Percentiles rank a stretch among this genome's conserved stretches.
Conservation (phyloP, 768 basidiomycete species). For the Hebeloma cylindrosporum region DNA sequence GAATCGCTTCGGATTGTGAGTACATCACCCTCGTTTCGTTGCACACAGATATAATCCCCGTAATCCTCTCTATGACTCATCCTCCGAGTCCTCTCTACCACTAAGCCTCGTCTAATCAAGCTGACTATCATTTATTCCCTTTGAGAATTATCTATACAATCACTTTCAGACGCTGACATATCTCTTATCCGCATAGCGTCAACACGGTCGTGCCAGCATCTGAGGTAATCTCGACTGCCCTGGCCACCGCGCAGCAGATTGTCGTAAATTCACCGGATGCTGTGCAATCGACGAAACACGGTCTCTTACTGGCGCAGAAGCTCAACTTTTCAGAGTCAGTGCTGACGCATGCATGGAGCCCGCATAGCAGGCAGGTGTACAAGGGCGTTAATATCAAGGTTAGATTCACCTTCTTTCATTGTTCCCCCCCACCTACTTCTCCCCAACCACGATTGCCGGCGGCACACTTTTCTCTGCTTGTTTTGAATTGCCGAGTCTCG, state of each 20-base stretch:
- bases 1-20: conserved; percentile 74
- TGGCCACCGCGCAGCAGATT: conserved; percentile 61
- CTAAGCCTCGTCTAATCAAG: background rate
- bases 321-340: conserved; percentile 54
- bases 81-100: background rate
- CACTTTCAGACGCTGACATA: conserved; percentile 5
- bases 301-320: conserved; percentile 54
- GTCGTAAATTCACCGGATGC: conserved; percentile 73
- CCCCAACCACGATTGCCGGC: too few relatives aligned
- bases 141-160: background rate
- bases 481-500: too few relatives aligned
- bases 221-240: conserved; percentile 58
- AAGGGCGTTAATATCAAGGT: conserved; percentile 66
- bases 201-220: conserved; percentile 63
- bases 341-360: conserved; percentile 42
- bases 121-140: too few relatives aligned
- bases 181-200: conserved; percentile 45
- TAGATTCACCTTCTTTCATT: too few relatives aligned
- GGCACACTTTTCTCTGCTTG: too few relatives aligned
- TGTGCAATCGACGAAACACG: conserved; percentile 75
- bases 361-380: conserved; percentile 53
- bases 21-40: conserved; percentile 10
- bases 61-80: background rate
- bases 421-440: too few relatives aligned
- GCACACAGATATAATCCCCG: background rate